Percentiles rank a stretch among this genome's conserved stretches.
Evolutionary conservation across 2,329 filamentous ascomycete species (phyloP).

Genomic region (Nemania diffusa): DNA sequence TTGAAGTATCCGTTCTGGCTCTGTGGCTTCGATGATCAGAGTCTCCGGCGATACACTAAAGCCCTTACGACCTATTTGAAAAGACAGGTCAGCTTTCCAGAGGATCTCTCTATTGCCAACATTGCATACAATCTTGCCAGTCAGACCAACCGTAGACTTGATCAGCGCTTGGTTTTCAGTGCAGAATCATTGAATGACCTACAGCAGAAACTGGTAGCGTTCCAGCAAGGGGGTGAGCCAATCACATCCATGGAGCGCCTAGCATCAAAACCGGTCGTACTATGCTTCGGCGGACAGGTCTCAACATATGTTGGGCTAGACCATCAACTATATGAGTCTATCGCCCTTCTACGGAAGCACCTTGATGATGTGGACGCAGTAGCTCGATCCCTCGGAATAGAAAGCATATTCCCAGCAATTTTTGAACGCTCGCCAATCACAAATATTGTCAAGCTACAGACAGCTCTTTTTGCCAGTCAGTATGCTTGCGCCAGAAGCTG

Average conservation of each 20-base stretch:
- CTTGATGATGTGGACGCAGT: conserved; percentile 41
- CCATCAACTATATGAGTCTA: conserved; percentile 45
- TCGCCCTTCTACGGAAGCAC: conserved; percentile 40
- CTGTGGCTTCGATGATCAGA: conserved; percentile 39
- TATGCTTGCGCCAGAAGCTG: conserved; percentile 51
- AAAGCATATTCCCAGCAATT: conserved; percentile 49
- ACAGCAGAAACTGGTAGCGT: conserved; percentile 35
- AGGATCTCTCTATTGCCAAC: conserved; percentile 37
- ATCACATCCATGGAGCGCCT: neutral
- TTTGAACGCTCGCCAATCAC: conserved; percentile 43
- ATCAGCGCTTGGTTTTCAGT: conserved; percentile 42
- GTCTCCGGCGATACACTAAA: conserved; percentile 37
- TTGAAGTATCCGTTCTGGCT: conserved; percentile 35
- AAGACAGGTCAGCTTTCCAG: neutral
- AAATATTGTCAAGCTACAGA: conserved; percentile 51
- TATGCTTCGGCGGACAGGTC: conserved; percentile 53
- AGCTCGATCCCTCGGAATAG: conserved; percentile 31
- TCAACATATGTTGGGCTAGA: conserved; percentile 48
- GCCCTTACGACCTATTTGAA: conserved; percentile 30
- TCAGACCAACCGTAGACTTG: conserved; percentile 46
- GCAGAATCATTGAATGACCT: conserved; percentile 44
- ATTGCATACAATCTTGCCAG: conserved; percentile 49
- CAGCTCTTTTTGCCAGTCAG: conserved; percentile 54
- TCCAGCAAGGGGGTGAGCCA: conserved; percentile 15
- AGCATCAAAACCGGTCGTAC: conserved; percentile 45